Percentiles rank a stretch among this genome's conserved stretches.
phyloP scores from a whole-genome alignment of 1,284 basidiomycete species.

The Cryptococcus jaspeensis region DNA sequence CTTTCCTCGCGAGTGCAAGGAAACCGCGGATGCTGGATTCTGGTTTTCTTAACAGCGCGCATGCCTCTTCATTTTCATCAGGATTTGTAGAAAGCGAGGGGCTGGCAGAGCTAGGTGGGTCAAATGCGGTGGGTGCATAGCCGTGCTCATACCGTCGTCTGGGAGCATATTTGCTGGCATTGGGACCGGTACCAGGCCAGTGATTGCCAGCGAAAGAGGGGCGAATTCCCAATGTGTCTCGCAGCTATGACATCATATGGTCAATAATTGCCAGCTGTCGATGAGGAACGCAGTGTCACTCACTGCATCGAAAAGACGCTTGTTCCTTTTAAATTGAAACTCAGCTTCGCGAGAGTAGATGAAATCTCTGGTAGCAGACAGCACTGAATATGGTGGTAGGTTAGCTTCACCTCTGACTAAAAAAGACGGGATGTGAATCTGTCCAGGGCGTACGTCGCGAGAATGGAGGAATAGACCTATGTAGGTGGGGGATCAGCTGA shows the following conservation, averaged over 20 bases:
- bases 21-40: constrained; percentile 36
- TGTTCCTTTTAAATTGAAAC: constrained; percentile 21
- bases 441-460: constrained; percentile 23
- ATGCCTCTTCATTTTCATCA: constrained; percentile 23
- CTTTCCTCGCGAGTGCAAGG: constrained; percentile 35
- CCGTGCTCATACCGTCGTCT: not conserved
- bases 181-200: constrained; percentile 31
- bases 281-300: not conserved
- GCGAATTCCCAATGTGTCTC: constrained; percentile 28
- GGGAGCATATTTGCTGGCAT: constrained; percentile 14
- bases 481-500: not conserved
- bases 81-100: not conserved
- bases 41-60: constrained; percentile 32
- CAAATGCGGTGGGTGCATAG: not conserved
- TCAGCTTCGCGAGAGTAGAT: constrained; percentile 28
- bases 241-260: constrained; percentile 19
- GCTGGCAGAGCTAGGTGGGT: too few relatives aligned
- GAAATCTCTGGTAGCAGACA: constrained; percentile 34
- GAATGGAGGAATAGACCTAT: constrained; percentile 35
- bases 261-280: not conserved
- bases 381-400: constrained; percentile 22
- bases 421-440: not conserved
- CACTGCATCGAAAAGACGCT: constrained; percentile 26
- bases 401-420: too few relatives aligned
- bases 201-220: constrained; percentile 24